A percentile compares a stretch with the other conserved stretches of the same genome.
Evolutionary conservation across 805 yeast genomes (phyloP).

Genomic region (Ogataea pignaliae): DNA sequence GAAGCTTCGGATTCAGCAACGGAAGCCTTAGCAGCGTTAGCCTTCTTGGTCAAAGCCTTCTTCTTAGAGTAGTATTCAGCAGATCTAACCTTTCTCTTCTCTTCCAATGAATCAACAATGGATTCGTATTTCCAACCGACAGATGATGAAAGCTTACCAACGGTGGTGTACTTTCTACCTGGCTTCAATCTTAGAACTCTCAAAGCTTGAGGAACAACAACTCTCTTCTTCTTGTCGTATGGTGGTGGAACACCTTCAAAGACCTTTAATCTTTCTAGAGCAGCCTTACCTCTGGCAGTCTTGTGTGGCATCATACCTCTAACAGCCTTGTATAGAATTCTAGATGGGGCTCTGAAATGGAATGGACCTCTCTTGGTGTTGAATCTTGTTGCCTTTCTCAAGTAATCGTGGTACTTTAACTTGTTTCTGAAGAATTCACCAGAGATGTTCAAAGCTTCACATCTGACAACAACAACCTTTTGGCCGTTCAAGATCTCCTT

Average conservation of each 20-base stretch:
- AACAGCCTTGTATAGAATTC: slow-evolving; percentile 99
- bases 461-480: slow-evolving; percentile 95
- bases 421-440: slow-evolving; percentile 99
- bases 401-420: slow-evolving; percentile 99
- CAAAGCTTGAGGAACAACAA: slow-evolving; percentile 99
- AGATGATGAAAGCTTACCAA: slow-evolving; percentile 91
- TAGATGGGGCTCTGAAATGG: slow-evolving; percentile 99
- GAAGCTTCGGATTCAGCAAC: slow-evolving; percentile 89
- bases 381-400: slow-evolving; percentile 98
- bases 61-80: slow-evolving; percentile 99
- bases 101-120: slow-evolving; percentile 95
- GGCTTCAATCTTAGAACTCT: slow-evolving; percentile 98
- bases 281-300: slow-evolving; percentile 99
- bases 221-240: slow-evolving; percentile 99
- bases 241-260: slow-evolving; percentile 99
- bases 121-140: slow-evolving; percentile 99
- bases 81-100: slow-evolving; percentile 98
- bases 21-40: slow-evolving; percentile 78
- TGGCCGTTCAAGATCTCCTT: slow-evolving; percentile 98
- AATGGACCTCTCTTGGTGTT: slow-evolving; percentile 99
- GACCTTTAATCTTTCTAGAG: slow-evolving; percentile 98
- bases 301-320: slow-evolving; percentile 99
- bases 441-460: slow-evolving; percentile 96
- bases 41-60: slow-evolving; percentile 93
- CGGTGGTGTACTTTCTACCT: slow-evolving; percentile 99